Percentiles rank a stretch among this genome's conserved stretches.
These are phyloP conservation scores for Brasilioporus rufonigricans DNA, from an alignment of 768 basidiomycete species.

Conservation along the genomic window DNA sequence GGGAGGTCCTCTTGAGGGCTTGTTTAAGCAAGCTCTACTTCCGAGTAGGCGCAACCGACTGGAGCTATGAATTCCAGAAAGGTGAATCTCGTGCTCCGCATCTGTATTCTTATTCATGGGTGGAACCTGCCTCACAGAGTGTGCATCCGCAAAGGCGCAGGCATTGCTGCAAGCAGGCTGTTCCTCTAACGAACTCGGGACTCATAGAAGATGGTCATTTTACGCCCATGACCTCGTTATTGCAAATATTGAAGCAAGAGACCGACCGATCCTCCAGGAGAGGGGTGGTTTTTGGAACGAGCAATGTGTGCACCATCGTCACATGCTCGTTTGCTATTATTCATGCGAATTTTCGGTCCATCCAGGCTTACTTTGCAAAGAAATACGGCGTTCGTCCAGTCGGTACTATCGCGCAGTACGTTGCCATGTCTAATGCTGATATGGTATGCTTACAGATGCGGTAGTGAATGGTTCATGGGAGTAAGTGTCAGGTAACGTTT, in stretches of 20 bases:
- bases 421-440: constrained; percentile 16
- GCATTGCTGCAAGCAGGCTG: constrained; percentile 63
- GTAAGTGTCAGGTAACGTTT: constrained; percentile 37
- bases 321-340: not conserved
- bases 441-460: constrained; percentile 2
- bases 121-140: constrained; percentile 42
- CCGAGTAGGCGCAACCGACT: constrained; percentile 69
- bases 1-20: constrained; percentile 96
- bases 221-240: constrained; percentile 80
- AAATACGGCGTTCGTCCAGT: constrained; percentile 64
- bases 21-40: constrained; percentile 91
- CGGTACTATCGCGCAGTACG: constrained; percentile 87
- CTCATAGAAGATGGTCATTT: constrained; percentile 75
- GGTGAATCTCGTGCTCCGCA: constrained; percentile 47
- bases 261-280: constrained; percentile 41
- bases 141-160: constrained; percentile 70
- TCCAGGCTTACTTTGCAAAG: constrained; percentile 82
- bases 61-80: constrained; percentile 81
- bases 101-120: not conserved
- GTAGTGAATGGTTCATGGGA: constrained; percentile 92
- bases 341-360: not conserved
- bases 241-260: constrained; percentile 62
- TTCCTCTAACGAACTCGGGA: constrained; percentile 83
- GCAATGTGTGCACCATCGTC: constrained; percentile 61
- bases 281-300: constrained; percentile 71